Evolutionary conservation across 306 rosid genomes (phyloP).

Genomic region (Pachyrhizus erosus): DNA sequence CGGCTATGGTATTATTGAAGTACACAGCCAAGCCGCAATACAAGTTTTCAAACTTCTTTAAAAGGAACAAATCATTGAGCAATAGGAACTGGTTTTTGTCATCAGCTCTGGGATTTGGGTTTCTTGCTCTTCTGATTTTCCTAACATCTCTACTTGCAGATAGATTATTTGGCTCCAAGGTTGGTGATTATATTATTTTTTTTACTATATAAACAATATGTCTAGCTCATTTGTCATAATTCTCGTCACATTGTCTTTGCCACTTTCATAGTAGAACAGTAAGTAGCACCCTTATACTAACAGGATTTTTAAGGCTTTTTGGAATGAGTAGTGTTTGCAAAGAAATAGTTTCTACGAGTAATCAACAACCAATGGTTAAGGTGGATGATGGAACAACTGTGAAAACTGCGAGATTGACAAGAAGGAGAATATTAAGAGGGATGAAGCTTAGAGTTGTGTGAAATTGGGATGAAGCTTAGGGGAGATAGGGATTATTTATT

Average conservation of each 20-base stretch:
- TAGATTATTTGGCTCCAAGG: conserved; percentile 65
- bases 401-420: no score
- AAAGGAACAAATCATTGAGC: conserved; percentile 38
- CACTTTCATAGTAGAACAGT: neutral
- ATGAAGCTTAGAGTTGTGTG: neutral
- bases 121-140: conserved; percentile 62
- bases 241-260: neutral
- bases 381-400: neutral
- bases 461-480: no score
- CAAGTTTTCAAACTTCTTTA: conserved; percentile 55
- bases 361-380: neutral
- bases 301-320: neutral
- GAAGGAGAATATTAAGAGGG: neutral
- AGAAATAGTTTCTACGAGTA: neutral
- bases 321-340: neutral
- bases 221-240: neutral
- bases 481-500: neutral
- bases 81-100: conserved; percentile 73
- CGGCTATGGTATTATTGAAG: conserved; percentile 60
- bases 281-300: neutral
- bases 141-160: conserved; percentile 62
- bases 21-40: conserved; percentile 67
- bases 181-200: conserved; percentile 39
- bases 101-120: conserved; percentile 70
- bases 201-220: neutral